Base-by-base conservation (phyloP, 148 eudicot genomes). In the Chenopodium suecicum region DNA sequence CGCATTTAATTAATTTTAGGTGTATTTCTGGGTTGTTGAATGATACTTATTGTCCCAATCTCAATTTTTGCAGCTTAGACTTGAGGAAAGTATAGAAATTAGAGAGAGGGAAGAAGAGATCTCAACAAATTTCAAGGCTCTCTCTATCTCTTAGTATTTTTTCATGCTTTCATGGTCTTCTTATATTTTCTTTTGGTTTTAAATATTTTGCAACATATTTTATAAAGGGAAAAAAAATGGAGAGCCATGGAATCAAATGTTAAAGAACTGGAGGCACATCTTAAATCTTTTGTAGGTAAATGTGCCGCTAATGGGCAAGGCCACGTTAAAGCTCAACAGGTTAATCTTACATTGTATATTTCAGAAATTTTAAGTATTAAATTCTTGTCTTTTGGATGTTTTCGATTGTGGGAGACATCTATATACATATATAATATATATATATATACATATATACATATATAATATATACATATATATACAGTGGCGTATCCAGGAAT, bases 311-410 rank as follows among this genome's bases (percentile, higher is more conserved):
- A 94, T 82, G 86, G 98, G 73, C 94, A 91, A 86, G 98, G 97
- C 70, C 97, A 97, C 23, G 90, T 93, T 71, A 88, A 91, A 84
- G 95, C 95, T 88, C 97, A 94, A 58, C 88, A 93, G 97, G 98
- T 92, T 74, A 16, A 14, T 77, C 68, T 25, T 65, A 41, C 34
- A 2, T 23, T 32, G 34, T 37, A 12, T 29, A 22, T 56, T 70
- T 73, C 34, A 22, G 17, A 4, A 65, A 47, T 75, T 74, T 10
- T 7, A 5, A 12, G 27, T 1, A 58, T 9, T 2, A 79, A 73
- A 2, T 4, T 64, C 23, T 67, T 56, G 34, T 20, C 13, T 44
- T 46, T 65, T 75, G 34, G 32, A 69, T 32, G 20, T 44, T 69
- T 41, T 9, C 37, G 8, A 12, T 9, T 37, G 34, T 32, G 34